Evolutionary conservation across 495 filamentous ascomycete genomes (phyloP), one percentile per base, ranked within the genome.

Genomic region (Penicillium ucsense): DNA sequence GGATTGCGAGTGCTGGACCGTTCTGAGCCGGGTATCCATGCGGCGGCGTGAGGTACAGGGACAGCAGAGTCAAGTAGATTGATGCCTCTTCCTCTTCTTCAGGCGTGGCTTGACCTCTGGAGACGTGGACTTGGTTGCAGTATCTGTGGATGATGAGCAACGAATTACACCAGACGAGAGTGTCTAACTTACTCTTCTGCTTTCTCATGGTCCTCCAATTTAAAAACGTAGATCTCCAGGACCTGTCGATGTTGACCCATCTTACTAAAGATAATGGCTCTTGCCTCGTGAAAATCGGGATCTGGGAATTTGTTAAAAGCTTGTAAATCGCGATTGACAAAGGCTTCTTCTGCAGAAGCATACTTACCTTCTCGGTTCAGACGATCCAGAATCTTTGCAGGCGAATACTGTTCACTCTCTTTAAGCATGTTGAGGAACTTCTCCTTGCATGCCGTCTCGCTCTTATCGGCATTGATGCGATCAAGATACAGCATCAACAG

Each of bases 221-320:
- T 90, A 70, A 95, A 99, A 8, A 97, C 90, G 60, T 95, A 99
- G 28, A 97, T 94, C 63, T 90, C 85, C 20, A 99, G 66, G 0
- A 94, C 91, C 62, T 95, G 88, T 60, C 88, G 85, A 66, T 99
- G 90, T 48, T 89, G 85, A 6, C 86, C 89, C 87, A 99, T 94
- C 54, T 94, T 94, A 64, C 88, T 89, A 31, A 97, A 81, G 6
- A 97, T 83, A 32, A 96, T 83, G 20, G 94, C 94, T 44, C 89
- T 83, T 4, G 88, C 83, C 64, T 97, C 92, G 67, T 84, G 94
- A 61, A 92, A 94, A 9, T 80, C 73, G 1, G 89, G 78, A 62
- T 95, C 88, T 91, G 11, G 31, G 5, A 11, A 0, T 36, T 6
- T 6, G 34, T 48, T 40, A 48, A 34, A 27, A 6, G 20, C 20